Conservation (phyloP, 2,329 filamentous ascomycete species). For the Fusarium phyllophilum region DNA sequence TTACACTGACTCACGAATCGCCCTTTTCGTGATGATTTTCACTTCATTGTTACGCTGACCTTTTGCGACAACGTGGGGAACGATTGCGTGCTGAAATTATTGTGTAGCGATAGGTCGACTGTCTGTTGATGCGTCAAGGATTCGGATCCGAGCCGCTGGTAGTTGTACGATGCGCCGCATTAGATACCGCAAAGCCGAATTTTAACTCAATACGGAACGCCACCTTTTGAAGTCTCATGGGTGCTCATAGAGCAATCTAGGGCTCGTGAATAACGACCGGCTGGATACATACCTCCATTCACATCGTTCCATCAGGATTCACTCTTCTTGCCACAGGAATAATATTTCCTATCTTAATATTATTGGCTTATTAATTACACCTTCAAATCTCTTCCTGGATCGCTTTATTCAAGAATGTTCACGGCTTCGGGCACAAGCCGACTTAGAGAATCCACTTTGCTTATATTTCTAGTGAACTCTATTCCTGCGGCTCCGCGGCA, state of each 20-base stretch:
- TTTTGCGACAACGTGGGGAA: slow-evolving; percentile 25
- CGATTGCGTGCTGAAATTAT: slow-evolving; percentile 24
- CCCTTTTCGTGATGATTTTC: not conserved
- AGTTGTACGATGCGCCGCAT: not conserved
- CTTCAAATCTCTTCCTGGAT: too few relatives aligned
- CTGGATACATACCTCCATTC: too few relatives aligned
- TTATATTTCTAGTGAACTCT: not conserved
- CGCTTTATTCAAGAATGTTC: not conserved
- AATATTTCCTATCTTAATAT: too few relatives aligned
- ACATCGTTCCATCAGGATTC: too few relatives aligned
- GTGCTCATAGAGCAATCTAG: too few relatives aligned
- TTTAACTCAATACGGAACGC: not conserved
- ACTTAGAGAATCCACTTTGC: not conserved
- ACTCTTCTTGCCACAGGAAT: too few relatives aligned
- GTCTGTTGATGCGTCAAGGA: not conserved
- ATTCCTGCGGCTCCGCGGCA: slow-evolving; percentile 2
- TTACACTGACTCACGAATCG: not conserved
- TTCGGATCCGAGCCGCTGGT: not conserved
- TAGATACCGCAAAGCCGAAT: not conserved
- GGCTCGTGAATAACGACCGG: too few relatives aligned
- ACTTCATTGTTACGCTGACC: not conserved
- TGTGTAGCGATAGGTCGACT: slow-evolving; percentile 7
- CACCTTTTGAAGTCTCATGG: not conserved
- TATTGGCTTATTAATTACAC: too few relatives aligned
- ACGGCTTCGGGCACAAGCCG: not conserved